Evolutionary conservation across 495 filamentous ascomycete genomes (phyloP), one percentile per base, ranked within the genome.

Genomic region (Aspergillus affinis): DNA sequence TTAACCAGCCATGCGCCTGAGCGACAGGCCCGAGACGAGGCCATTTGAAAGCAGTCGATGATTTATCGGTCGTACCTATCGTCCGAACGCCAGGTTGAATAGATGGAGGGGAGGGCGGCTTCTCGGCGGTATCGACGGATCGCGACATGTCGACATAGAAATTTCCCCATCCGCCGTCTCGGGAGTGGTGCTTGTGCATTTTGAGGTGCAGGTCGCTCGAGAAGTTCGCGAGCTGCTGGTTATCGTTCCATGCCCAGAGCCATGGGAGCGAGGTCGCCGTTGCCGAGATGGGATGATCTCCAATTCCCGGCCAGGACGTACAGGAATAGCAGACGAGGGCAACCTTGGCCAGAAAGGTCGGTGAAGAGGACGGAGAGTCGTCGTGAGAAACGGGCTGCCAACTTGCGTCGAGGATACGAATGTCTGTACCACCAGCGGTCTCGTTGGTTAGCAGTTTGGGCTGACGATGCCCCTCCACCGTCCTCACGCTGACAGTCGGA

Each of bases 191-290:
- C 9, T 26, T 57, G 44, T 57, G 54, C 32, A 30, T 30, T 19
- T 57, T 29, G 3, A 57, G 46, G 21, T 48, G 54, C 17, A 47
- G 53, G 20, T 55, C 52, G 15, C 30, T 17, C 21, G 59, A 32
- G 9, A 51, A 50, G 20, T 7, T 15, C 10, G 49, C 29, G 20
- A 61, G 51, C 20, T 61, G 8, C 30, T 57, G 53, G 2, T 47
- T 29, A 10, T 61, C 30, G 18, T 61, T 61, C 59, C 59, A 61
- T 48, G 54, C 59, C 59, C 59, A 61, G 8, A 61, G 55, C 54
- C 59, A 61, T 0, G 59, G 59, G 4, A 56, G 59, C n/a, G 59
- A 53, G 0, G 36, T 57, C 17, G 48, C 48, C 7, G 26, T 48
- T 8, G 53, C 32, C 3, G 48, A 52, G 49, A 61, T 52, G n/a